phyloP scores from a whole-genome alignment of 129 eudicot genomes.

The Ambrosia artemisiifolia region DNA sequence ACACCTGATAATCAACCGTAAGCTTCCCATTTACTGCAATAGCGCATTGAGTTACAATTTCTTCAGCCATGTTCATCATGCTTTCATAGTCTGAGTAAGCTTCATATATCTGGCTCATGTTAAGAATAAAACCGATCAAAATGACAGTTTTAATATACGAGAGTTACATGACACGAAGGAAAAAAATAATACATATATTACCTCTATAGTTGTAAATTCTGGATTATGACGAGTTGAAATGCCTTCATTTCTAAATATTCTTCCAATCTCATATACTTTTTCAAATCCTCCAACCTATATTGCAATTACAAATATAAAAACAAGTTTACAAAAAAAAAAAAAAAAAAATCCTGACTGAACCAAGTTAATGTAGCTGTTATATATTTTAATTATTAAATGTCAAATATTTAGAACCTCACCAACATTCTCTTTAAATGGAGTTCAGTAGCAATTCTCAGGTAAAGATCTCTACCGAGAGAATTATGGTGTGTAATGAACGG shows the following conservation, averaged over 20 bases:
- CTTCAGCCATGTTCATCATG: conserved; percentile 98
- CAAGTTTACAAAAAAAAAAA: not conserved
- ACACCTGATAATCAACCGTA: conserved; percentile 83
- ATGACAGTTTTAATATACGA: not conserved
- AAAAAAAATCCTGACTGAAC: not conserved
- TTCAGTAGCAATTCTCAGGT: conserved; percentile 93
- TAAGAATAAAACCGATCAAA: conserved; percentile 13
- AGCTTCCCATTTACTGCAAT: conserved; percentile 90
- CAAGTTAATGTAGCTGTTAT: not conserved
- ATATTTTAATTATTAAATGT: not conserved
- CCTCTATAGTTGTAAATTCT: conserved; percentile 98
- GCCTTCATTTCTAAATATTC: conserved; percentile 98
- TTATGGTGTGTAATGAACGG: conserved; percentile 97
- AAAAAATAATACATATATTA: conserved; percentile 25
- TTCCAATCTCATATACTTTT: conserved; percentile 89
- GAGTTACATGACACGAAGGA: not conserved
- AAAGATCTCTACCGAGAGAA: conserved; percentile 96
- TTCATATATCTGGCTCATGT: conserved; percentile 72
- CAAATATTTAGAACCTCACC: conserved; percentile 44
- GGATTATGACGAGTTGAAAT: conserved; percentile 99
- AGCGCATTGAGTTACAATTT: conserved; percentile 83
- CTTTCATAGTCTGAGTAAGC: conserved; percentile 97
- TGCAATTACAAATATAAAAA: not conserved
- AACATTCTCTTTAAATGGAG: conserved; percentile 95
- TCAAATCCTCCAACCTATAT: conserved; percentile 95